A percentile compares a stretch with the other conserved stretches of the same genome.
These are phyloP conservation scores for Geotrichum australiense DNA, from an alignment of 1,139 yeast species.

Conservation along the genomic window DNA sequence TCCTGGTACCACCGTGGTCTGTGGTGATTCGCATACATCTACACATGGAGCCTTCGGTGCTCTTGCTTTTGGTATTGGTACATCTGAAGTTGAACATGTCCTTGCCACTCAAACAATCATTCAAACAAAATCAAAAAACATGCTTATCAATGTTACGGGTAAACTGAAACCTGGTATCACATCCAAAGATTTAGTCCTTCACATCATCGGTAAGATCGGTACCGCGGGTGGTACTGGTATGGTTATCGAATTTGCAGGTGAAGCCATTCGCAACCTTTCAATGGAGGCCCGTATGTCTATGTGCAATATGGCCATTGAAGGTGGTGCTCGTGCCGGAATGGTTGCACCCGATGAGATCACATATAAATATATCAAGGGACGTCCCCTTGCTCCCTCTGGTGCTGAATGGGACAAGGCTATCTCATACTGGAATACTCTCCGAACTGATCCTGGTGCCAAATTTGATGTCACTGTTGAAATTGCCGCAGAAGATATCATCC, in stretches of 20 bases:
- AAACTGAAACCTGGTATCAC: slow-evolving; percentile 82
- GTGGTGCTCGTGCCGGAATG: slow-evolving; percentile 99
- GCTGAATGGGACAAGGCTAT: slow-evolving; percentile 94
- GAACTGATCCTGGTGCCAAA: slow-evolving; percentile 81
- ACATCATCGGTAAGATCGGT: slow-evolving; percentile 93
- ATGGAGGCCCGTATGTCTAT: slow-evolving; percentile 99
- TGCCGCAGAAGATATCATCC: slow-evolving; percentile 77
- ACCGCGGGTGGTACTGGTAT: slow-evolving; percentile 99
- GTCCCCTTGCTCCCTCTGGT: slow-evolving; percentile 92
- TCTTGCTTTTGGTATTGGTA: slow-evolving; percentile 97
- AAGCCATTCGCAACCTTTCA: slow-evolving; percentile 78
- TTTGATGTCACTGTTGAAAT: slow-evolving; percentile 81
- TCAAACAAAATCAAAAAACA: slow-evolving; percentile 90
- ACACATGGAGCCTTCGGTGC: slow-evolving; percentile 99
- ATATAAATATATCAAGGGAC: slow-evolving; percentile 78
- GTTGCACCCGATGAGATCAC: slow-evolving; percentile 90
- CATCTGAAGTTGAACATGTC: slow-evolving; percentile 98
- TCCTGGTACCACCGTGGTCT: slow-evolving; percentile 97
- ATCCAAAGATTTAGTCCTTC: slow-evolving; percentile 88
- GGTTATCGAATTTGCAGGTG: slow-evolving; percentile 95
- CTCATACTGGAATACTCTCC: slow-evolving; percentile 79
- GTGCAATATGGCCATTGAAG: slow-evolving; percentile 98
- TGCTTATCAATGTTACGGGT: slow-evolving; percentile 84
- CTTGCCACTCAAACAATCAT: slow-evolving; percentile 94
- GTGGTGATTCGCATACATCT: slow-evolving; percentile 98